Conservation (phyloP, 1,284 basidiomycete species). For the Ceratobasidium sp. region DNA sequence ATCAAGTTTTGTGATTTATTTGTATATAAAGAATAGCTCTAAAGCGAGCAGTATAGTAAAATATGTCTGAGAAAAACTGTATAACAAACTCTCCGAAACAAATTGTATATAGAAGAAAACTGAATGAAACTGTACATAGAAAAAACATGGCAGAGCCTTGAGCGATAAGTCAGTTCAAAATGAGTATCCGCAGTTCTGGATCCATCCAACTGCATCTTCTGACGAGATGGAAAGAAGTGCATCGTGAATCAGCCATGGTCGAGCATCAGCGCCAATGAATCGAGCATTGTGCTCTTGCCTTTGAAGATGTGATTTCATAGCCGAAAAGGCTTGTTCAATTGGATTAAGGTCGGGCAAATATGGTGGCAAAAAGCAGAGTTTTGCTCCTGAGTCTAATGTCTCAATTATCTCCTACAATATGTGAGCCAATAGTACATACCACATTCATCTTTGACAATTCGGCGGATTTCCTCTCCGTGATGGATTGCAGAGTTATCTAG, state of each 20-base stretch:
- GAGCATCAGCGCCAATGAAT: neutral
- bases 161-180: neutral
- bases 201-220: slow-evolving; percentile 19
- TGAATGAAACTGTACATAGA: neutral
- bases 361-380: slow-evolving; percentile 32
- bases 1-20: neutral
- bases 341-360: slow-evolving; percentile 42
- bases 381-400: neutral
- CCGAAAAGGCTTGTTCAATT: slow-evolving; percentile 44
- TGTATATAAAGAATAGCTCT: too few relatives aligned
- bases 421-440: neutral
- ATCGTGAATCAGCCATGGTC: neutral
- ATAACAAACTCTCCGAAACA: too few relatives aligned
- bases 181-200: neutral
- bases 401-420: neutral
- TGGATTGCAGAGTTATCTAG: slow-evolving; percentile 38
- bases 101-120: too few relatives aligned
- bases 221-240: slow-evolving; percentile 11
- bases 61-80: too few relatives aligned
- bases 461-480: neutral
- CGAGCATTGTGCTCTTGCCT: neutral
- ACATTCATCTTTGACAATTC: slow-evolving; percentile 7
- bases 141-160: too few relatives aligned
- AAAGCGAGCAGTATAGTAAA: too few relatives aligned
- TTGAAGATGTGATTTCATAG: slow-evolving; percentile 39